phyloP scores from a whole-genome alignment of 371 early-diverging fungal species.

The Paramicrosporidium saccamoebae region DNA sequence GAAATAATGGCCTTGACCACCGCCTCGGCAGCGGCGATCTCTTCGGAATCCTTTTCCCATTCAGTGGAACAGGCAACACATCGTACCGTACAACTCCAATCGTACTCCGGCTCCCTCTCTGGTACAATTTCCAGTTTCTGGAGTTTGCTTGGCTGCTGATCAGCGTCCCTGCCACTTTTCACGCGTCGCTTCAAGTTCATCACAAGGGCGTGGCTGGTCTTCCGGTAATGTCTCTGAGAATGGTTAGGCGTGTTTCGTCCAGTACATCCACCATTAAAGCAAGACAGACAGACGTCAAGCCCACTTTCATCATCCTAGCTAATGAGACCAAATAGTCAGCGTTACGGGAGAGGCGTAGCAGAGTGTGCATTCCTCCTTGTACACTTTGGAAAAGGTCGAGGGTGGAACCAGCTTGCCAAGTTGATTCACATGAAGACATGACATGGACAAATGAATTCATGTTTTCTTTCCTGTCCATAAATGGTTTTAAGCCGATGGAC shows the following conservation, averaged over 20 bases:
- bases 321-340: too few species aligned
- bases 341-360: too few species aligned
- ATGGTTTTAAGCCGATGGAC: too few species aligned
- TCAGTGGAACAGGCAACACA: neutral
- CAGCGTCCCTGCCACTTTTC: constrained; percentile 5
- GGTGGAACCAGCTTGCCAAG: constrained; percentile 7
- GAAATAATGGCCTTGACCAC: constrained; percentile 25
- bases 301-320: constrained; percentile 27
- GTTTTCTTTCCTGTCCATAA: too few species aligned
- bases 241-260: constrained; percentile 21
- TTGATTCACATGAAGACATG: constrained; percentile 11
- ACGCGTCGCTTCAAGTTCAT: constrained; percentile 39
- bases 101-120: constrained; percentile 7
- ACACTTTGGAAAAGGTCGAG: constrained; percentile 15
- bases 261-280: constrained; percentile 66
- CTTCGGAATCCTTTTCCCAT: neutral
- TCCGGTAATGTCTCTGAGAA: constrained; percentile 24
- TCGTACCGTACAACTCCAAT: neutral
- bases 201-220: constrained; percentile 31
- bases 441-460: too few species aligned
- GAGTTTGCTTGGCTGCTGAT: neutral
- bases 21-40: constrained; percentile 2
- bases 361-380: constrained; percentile 78
- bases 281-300: constrained; percentile 63
- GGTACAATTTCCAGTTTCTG: neutral